Evolutionary conservation across 2,329 filamentous ascomycete species (phyloP), one percentile per base, ranked within the genome.

Genomic region (Metarhizium rileyi): DNA sequence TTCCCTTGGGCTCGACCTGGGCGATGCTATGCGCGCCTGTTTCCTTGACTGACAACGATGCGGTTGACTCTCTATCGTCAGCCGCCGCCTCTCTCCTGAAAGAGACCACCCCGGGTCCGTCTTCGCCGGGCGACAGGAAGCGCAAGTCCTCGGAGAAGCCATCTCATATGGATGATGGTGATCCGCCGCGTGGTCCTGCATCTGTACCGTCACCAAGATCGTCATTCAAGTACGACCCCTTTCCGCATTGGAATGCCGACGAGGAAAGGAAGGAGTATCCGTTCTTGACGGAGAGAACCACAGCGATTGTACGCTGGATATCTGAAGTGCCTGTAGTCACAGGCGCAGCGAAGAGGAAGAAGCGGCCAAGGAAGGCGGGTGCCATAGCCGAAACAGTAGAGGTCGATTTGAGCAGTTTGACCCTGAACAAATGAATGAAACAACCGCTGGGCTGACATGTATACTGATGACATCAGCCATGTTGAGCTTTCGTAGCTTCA

Each of bases 261-360:
- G 79, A 84, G 52, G 78, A 76, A 1, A 5, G 14, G 2, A 80
- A 79, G 58, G 84, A 88, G 55, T 86, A 86, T 61, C 79, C 80
- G 2, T 81, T 87, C 54, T 73, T 77, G 18, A 87, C 84, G 1
- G 83, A 86, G 54, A 75, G 87, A 22, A 86, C 86, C 0, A 75
- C 80, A 44, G 77, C 78, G 18, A 80, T 91, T 51, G 77, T 81
- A 1, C 69, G 78, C 40, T 93, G 87, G 87, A 77, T 91, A 22
- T 67, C 68, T 45, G 74, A 83, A 51, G 80, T 78, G 1, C 80
- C 77, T 5, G 53, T 62, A 0, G 65, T 67, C n/a, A 55, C 62
- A 22, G 63, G 64, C 23, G 56, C 22, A 12, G 4, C 60, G 22
- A 70, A 63, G 57, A 68, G 68, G 53, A 74, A 68, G 63, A 67